A percentile compares a stretch with the other conserved stretches of the same genome.
phyloP scores from a whole-genome alignment of 371 early-diverging fungal genomes.

The Haplosporangium sp. region DNA sequence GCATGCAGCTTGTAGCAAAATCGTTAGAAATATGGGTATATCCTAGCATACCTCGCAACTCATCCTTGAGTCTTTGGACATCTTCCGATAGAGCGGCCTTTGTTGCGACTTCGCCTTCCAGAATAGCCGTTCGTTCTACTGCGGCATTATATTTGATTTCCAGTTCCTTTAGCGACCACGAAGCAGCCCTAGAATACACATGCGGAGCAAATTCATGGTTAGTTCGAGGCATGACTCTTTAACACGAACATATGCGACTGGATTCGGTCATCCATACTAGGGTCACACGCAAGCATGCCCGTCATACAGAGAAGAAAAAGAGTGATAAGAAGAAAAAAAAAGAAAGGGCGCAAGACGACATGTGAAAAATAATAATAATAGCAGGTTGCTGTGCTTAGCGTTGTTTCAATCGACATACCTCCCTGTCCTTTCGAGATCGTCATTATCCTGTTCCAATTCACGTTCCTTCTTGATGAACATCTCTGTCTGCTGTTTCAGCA shows the following conservation, averaged over 20 bases:
- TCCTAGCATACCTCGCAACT: constrained; percentile 65
- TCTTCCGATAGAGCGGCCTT: constrained; percentile 78
- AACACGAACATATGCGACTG: background rate
- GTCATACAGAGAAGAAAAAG: too few species aligned
- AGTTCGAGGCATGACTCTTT: background rate
- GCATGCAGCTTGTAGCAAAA: background rate
- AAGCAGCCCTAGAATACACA: constrained; percentile 64
- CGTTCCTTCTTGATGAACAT: constrained; percentile 78
- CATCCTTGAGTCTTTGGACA: constrained; percentile 83
- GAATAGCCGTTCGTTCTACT: constrained; percentile 73
- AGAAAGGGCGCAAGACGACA: background rate
- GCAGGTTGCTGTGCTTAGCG: too few species aligned
- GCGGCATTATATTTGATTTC: constrained; percentile 77
- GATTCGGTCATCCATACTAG: background rate
- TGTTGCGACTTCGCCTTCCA: constrained; percentile 74
- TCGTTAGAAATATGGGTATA: too few species aligned
- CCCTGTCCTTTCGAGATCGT: constrained; percentile 79
- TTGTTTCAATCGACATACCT: constrained; percentile 47
- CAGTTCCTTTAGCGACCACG: constrained; percentile 76
- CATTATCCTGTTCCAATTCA: constrained; percentile 83
- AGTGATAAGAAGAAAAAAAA: background rate
- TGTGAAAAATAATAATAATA: too few species aligned
- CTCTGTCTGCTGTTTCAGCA: constrained; percentile 76
- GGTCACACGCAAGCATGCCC: background rate
- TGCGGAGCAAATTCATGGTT: constrained; percentile 13